Evolutionary conservation across 805 yeast genomes (phyloP).

Genomic region (Lachancea quebecensis): DNA sequence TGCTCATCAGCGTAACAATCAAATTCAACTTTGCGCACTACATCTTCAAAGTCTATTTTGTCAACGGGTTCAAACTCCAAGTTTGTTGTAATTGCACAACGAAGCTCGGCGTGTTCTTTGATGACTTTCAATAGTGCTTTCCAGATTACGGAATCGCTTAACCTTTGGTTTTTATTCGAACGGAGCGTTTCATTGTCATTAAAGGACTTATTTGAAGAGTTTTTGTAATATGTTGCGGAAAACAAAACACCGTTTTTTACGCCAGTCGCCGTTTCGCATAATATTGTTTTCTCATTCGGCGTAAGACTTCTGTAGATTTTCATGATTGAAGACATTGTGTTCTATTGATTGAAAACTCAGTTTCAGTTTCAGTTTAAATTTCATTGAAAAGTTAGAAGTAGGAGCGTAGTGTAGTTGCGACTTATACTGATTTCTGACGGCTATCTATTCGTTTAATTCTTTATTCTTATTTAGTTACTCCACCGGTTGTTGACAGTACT

Average conservation of each 20-base stretch:
- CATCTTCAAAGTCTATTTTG: constrained; percentile 17
- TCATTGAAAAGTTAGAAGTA: too few species aligned
- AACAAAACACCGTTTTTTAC: constrained; percentile 25
- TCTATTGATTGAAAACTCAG: not conserved
- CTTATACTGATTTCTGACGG: too few species aligned
- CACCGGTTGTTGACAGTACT: too few species aligned
- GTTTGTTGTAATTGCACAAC: constrained; percentile 20
- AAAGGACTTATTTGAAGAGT: constrained; percentile 10
- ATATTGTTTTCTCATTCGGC: constrained; percentile 21
- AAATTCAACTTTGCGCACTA: constrained; percentile 21
- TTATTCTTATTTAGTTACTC: too few species aligned
- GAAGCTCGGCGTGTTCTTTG: constrained; percentile 19
- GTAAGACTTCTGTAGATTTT: constrained; percentile 18
- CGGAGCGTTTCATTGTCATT: constrained; percentile 23
- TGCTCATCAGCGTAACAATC: constrained; percentile 21
- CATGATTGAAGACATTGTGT: not conserved
- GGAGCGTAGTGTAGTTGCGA: too few species aligned
- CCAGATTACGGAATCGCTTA: constrained; percentile 14
- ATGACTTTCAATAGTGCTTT: constrained; percentile 20
- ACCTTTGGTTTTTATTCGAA: constrained; percentile 16
- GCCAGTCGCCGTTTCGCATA: constrained; percentile 18
- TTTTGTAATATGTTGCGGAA: constrained; percentile 17
- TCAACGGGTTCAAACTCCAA: constrained; percentile 19
- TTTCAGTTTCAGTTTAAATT: not conserved
- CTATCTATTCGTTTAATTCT: too few species aligned